phyloP scores from a whole-genome alignment of 2,329 filamentous ascomycete species.

The Pseudopithomyces maydicus region DNA sequence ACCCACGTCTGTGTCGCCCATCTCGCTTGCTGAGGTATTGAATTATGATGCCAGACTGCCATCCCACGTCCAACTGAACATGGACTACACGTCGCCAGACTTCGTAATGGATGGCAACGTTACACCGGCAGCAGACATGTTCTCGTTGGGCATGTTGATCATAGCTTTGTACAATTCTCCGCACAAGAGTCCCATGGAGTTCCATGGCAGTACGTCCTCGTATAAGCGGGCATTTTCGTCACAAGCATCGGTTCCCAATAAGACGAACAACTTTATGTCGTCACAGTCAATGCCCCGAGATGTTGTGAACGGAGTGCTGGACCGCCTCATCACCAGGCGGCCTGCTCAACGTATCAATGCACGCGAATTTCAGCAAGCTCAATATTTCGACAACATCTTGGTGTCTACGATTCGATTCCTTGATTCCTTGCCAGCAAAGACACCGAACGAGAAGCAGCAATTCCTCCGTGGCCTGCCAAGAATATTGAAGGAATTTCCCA shows the following conservation, averaged over 20 bases:
- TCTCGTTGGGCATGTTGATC: conserved; percentile 87
- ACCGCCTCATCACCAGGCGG: conserved; percentile 82
- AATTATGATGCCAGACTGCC: conserved; percentile 87
- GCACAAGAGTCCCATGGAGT: conserved; percentile 83
- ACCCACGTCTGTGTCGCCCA: conserved; percentile 75
- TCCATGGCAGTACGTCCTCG: conserved; percentile 76
- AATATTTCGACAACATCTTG: conserved; percentile 96
- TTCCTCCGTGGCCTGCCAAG: conserved; percentile 89
- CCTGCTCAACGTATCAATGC: conserved; percentile 88
- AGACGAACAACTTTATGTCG: conserved; percentile 82
- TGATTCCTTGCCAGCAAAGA: conserved; percentile 89
- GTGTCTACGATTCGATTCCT: conserved; percentile 96
- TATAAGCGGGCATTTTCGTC: conserved; percentile 86
- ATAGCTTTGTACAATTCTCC: conserved; percentile 94
- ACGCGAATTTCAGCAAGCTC: conserved; percentile 89
- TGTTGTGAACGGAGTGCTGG: conserved; percentile 75
- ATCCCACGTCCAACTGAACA: conserved; percentile 79
- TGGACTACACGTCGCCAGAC: conserved; percentile 94
- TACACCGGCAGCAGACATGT: conserved; percentile 85
- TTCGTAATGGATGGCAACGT: conserved; percentile 92
- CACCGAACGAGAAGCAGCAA: conserved; percentile 83
- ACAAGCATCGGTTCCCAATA: conserved; percentile 76
- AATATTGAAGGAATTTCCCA: conserved; percentile 89
- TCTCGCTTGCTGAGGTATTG: conserved; percentile 81
- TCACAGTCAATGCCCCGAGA: conserved; percentile 80